Conservation (phyloP, 2,329 filamentous ascomycete species). For the Alternaria sp. region DNA sequence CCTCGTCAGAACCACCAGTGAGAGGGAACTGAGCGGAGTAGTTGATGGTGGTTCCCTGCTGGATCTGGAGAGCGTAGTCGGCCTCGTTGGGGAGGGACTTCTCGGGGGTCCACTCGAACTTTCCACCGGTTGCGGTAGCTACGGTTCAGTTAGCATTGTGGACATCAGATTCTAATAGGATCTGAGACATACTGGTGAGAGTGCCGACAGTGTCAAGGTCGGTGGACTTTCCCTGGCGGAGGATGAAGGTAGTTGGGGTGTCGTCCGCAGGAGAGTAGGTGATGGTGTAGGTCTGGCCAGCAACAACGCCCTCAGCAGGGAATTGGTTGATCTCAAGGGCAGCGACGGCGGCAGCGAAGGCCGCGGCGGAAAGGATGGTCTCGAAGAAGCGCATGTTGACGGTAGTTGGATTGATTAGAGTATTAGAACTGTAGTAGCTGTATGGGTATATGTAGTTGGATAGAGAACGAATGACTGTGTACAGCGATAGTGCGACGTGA, state of each 20-base stretch:
- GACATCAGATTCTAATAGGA: not conserved
- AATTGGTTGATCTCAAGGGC: constrained; percentile 60
- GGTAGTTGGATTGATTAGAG: constrained; percentile 22
- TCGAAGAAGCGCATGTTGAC: constrained; percentile 62
- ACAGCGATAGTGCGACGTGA: constrained; percentile 30
- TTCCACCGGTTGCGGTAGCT: constrained; percentile 56
- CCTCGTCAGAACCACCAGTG: constrained; percentile 41
- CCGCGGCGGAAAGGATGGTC: constrained; percentile 55
- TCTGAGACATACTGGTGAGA: constrained; percentile 56
- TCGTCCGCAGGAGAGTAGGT: constrained; percentile 57
- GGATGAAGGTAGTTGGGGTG: constrained; percentile 62
- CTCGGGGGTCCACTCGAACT: constrained; percentile 61
- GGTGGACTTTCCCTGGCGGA: constrained; percentile 61
- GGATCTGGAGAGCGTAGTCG: constrained; percentile 68
- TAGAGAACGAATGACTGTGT: constrained; percentile 42
- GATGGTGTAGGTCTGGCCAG: constrained; percentile 59
- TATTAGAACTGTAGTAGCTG: constrained; percentile 27
- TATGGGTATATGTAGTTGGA: constrained; percentile 22
- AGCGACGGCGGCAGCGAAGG: constrained; percentile 51
- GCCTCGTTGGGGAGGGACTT: constrained; percentile 52
- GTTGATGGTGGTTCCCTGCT: constrained; percentile 61
- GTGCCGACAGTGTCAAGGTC: constrained; percentile 61
- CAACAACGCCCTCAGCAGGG: constrained; percentile 57
- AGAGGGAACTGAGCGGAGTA: constrained; percentile 62
- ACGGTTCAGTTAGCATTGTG: constrained; percentile 19